Evolutionary conservation across 345 rosid species (phyloP), one percentile per base, ranked within the genome.

Genomic region (Sonneratia caseolaris): DNA sequence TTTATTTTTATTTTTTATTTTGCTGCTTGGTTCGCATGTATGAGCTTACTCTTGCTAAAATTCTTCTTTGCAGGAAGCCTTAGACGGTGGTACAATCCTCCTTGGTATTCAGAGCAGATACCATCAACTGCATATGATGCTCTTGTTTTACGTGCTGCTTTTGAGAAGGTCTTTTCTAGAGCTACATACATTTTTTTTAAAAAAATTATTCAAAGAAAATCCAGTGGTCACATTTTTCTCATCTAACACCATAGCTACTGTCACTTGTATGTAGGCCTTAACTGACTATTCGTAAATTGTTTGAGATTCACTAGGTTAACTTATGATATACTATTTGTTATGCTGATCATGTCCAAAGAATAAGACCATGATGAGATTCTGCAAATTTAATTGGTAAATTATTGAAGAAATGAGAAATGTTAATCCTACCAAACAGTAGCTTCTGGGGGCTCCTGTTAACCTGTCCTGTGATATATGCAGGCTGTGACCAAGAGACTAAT

Each of bases 401-500:
- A 18, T 2, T 2, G 18, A 19, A 1, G n/a, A 53, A 19, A 19
- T 1, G 59, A 53, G 43, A 19, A 53, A 53, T 19, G 22, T 21
- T 27, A 27, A 59, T 18, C 13, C 11, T 3, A 18, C 36, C 22
- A 59, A 56, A 19, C 32, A 56, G 7, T 36, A 59, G 32, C 64
- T n/a, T 59, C 64, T 9, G 36, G 12, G 14, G 64, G 36, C 27
- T 37, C 16, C 48, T 32, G 38, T 37, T 21, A 18, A 37, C 21
- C 16, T 71, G 42, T 7, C 15, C 40, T 75, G 16, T 45, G 70
- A n/a, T 45, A 13, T 45, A 2, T 82, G 49, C 76, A 95, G 99
- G 97, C 97, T 80, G 99, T 95, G 76, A 79, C 72, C 71, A 95
- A 95, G 80, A 86, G 99, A 81, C 81, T 95, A 36, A 92, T 95